phyloP scores from a whole-genome alignment of 2,329 filamentous ascomycete species.

The Arthrobotrys megalospora region DNA sequence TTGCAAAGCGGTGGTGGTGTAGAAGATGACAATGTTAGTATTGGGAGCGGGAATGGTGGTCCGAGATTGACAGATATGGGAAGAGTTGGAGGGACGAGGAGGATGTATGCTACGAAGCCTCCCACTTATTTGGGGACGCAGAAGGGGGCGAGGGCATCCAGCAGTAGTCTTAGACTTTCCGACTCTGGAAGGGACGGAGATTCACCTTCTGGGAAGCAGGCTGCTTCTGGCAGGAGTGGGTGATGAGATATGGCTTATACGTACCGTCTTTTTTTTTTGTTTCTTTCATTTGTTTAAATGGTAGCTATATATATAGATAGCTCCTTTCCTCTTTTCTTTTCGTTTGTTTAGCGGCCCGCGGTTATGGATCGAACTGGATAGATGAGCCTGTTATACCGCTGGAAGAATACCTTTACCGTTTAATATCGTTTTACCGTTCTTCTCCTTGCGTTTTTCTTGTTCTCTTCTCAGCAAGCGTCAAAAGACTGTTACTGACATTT shows the following conservation, averaged over 20 bases:
- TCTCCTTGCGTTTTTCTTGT: slow-evolving; percentile 30
- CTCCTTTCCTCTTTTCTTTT: no score
- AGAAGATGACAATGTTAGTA: slow-evolving; percentile 37
- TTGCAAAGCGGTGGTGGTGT: slow-evolving; percentile 15
- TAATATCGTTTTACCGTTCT: slow-evolving; percentile 10
- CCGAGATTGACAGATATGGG: slow-evolving; percentile 51
- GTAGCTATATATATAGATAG: not conserved
- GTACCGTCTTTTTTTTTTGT: not conserved
- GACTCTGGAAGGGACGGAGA: slow-evolving; percentile 31
- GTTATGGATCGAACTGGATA: no score
- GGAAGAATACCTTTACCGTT: not conserved
- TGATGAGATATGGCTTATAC: slow-evolving; percentile 5
- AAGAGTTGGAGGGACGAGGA: slow-evolving; percentile 52
- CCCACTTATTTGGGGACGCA: slow-evolving; percentile 37
- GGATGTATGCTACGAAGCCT: slow-evolving; percentile 57
- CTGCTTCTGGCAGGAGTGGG: not conserved
- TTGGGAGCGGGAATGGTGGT: slow-evolving; percentile 22
- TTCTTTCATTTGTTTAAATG: slow-evolving; percentile 28
- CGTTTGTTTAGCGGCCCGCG: no score
- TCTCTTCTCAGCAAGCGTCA: slow-evolving; percentile 25
- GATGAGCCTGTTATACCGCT: no score
- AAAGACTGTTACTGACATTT: no score
- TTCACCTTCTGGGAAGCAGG: slow-evolving; percentile 4
- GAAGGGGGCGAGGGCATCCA: slow-evolving; percentile 41
- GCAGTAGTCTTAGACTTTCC: slow-evolving; percentile 43